A percentile compares a stretch with the other conserved stretches of the same genome.
Evolutionary conservation across 2,329 filamentous ascomycete species (phyloP).

Genomic region (Pseudogymnoascus verrucosus): DNA sequence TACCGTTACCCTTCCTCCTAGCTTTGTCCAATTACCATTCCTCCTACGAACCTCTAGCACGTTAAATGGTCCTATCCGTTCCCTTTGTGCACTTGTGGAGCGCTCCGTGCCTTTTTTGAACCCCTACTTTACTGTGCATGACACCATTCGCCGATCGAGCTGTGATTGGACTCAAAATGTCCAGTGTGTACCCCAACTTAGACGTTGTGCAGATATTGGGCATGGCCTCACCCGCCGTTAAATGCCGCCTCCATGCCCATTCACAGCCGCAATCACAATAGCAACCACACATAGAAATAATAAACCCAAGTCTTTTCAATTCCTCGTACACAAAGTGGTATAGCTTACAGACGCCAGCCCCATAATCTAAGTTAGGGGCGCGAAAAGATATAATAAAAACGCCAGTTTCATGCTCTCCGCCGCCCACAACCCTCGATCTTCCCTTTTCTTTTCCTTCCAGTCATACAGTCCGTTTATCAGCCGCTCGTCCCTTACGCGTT

Average conservation of each 20-base stretch:
- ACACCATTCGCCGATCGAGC: neutral
- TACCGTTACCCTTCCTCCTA: constrained; percentile 1
- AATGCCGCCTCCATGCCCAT: neutral
- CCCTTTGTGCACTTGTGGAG: neutral
- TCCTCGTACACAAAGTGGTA: constrained; percentile 9
- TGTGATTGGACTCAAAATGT: neutral
- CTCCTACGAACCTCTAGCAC: neutral
- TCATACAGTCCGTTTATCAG: neutral
- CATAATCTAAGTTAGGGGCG: neutral
- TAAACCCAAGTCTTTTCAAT: constrained; percentile 4
- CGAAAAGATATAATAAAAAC: constrained; percentile 4
- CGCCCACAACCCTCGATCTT: neutral
- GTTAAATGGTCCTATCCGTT: neutral
- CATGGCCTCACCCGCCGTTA: neutral
- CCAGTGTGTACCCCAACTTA: neutral
- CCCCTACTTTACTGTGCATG: neutral
- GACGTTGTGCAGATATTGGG: neutral
- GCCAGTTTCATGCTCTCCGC: neutral
- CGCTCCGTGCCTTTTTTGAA: constrained; percentile 5
- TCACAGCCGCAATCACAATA: neutral
- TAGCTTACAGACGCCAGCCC: constrained; percentile 8
- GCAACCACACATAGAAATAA: neutral
- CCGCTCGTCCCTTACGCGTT: neutral
- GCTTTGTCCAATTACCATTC: neutral
- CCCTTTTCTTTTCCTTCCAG: constrained; percentile 2